These are phyloP conservation scores for Pichia nakasei DNA, from an alignment of 805 yeast genomes.

Conservation along the genomic window DNA sequence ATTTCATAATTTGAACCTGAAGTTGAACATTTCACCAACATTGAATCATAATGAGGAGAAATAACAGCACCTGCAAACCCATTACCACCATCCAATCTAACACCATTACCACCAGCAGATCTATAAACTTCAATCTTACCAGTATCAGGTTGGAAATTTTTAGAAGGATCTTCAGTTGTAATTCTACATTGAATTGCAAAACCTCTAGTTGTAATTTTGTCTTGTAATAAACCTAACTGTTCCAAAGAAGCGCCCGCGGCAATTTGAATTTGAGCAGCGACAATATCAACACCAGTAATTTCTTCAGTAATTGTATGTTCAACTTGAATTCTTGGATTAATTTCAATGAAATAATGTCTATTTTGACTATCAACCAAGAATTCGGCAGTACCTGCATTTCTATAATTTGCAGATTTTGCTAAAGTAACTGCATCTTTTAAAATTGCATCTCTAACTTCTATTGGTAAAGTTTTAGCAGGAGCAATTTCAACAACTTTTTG, in stretches of 20 bases:
- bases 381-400: slow-evolving; percentile 98
- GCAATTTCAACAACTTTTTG: slow-evolving; percentile 98
- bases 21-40: slow-evolving; percentile 96
- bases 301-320: slow-evolving; percentile 99
- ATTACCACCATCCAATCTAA: slow-evolving; percentile 96
- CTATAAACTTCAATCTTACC: slow-evolving; percentile 97
- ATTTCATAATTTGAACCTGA: slow-evolving; percentile 97
- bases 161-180: slow-evolving; percentile 95
- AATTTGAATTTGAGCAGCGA: slow-evolving; percentile 96
- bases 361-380: slow-evolving; percentile 87
- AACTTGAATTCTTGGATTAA: slow-evolving; percentile 96
- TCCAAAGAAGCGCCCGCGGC: slow-evolving; percentile 96
- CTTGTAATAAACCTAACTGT: slow-evolving; percentile 89
- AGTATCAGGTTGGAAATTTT: slow-evolving; percentile 96
- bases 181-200: slow-evolving; percentile 99
- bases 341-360: slow-evolving; percentile 95
- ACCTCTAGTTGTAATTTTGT: slow-evolving; percentile 90
- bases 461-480: slow-evolving; percentile 87
- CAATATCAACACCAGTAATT: slow-evolving; percentile 95
- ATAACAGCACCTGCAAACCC: slow-evolving; percentile 96
- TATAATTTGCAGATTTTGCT: slow-evolving; percentile 80
- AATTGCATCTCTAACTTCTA: slow-evolving; percentile 80
- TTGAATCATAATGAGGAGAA: slow-evolving; percentile 95
- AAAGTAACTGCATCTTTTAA: slow-evolving; percentile 89
- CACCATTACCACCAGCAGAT: slow-evolving; percentile 99